These are phyloP conservation scores for Beauveria brongniartii DNA, from an alignment of 2,329 filamentous ascomycete genomes.

Conservation along the genomic window DNA sequence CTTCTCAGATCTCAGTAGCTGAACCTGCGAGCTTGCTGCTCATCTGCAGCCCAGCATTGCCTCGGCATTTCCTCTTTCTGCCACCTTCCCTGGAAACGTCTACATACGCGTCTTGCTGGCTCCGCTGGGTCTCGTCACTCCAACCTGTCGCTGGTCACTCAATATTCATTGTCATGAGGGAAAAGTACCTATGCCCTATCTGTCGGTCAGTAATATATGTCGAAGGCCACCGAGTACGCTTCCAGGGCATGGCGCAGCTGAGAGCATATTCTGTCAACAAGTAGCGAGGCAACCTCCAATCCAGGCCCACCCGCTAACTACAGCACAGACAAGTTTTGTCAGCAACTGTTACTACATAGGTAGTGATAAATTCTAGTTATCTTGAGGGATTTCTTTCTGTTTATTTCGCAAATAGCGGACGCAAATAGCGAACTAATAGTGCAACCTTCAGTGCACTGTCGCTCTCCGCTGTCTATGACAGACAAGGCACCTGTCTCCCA, in stretches of 20 bases:
- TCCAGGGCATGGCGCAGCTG: neutral
- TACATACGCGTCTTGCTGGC: neutral
- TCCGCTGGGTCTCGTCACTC: neutral
- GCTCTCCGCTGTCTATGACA: neutral
- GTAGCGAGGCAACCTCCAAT: neutral
- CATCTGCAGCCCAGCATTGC: neutral
- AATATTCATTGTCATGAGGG: no score
- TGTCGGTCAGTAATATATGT: no score
- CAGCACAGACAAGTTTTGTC: neutral
- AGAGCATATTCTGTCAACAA: neutral
- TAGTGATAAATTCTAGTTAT: no score
- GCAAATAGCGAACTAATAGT: neutral
- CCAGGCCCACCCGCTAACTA: neutral
- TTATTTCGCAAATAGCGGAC: neutral
- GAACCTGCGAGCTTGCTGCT: neutral
- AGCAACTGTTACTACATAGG: no score
- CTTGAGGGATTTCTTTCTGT: no score
- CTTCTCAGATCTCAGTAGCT: neutral
- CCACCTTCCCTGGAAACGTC: neutral
- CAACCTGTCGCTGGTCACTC: neutral
- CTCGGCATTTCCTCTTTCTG: neutral
- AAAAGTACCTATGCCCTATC: no score
- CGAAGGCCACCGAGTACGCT: neutral
- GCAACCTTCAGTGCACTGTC: neutral
- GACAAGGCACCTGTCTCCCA: neutral